Base-by-base conservation (phyloP, 768 basidiomycete genomes). In the Melanogaster broomeanus region DNA sequence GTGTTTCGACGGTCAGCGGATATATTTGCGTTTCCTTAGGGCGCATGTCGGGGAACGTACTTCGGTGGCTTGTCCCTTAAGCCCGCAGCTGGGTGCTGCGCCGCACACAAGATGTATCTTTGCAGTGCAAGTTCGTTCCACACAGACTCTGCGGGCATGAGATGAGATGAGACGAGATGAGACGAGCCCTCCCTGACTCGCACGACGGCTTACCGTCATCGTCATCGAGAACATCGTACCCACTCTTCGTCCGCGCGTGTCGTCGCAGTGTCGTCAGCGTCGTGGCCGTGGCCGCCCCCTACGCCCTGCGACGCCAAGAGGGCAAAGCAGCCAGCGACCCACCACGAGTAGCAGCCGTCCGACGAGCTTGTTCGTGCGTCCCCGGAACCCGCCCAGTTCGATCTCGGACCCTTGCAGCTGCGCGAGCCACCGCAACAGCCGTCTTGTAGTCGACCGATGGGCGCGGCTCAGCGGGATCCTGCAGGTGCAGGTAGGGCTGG, bases 341-440 rank as follows among this genome's bases (percentile, higher is more conserved):
- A 99, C 97, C 97, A 99, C n/a, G 89, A 87, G 69, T 99, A 99
- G 69, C 97, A 99, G 4, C 96, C 97, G 61, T 99, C 97, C 0
- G n/a, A 99, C 96, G n/a, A 99, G 80, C 68, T 99, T 99, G 67
- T 98, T 99, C 57, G 93, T 92, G 47, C 97, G 76, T 0, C 97
- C 97, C 49, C 79, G 80, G 72, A 99, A 98, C 2, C 97, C 97
- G 3, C 94, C 96, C 9, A 93, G 76, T 63, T 98, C 96, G 11
- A 80, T 77, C 38, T 85, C 85, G 2, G 72, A 69, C 0, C 93
- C 94, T 65, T 98, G 96, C 85, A 97, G 88, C 39, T 85, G 76
- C 4, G 82, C 84, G 3, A 88, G 77, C 94, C 94, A 98, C 5
- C 95, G 73, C 33, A 91, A 61, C 10, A 95, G 75, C 18, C 71